phyloP scores from a whole-genome alignment of 2,329 filamentous ascomycete genomes.

The Colletotrichum sp. region DNA sequence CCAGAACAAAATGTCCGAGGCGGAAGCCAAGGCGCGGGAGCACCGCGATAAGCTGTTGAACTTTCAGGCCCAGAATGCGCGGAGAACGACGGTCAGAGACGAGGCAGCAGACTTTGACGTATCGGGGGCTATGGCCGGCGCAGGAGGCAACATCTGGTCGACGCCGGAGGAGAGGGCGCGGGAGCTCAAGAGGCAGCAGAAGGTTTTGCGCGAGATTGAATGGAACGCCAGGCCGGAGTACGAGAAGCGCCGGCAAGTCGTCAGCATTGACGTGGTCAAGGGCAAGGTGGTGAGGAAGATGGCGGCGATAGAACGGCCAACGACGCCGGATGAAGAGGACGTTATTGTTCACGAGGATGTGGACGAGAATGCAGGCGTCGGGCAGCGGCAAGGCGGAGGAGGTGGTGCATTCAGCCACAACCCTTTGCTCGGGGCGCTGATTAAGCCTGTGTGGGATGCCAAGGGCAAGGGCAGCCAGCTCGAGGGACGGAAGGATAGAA shows the following conservation, averaged over 20 bases:
- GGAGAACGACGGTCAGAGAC: constrained; percentile 83
- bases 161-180: constrained; percentile 81
- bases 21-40: constrained; percentile 71
- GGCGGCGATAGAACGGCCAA: constrained; percentile 64
- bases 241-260: constrained; percentile 84
- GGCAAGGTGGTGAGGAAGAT: constrained; percentile 78
- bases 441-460: constrained; percentile 65
- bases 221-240: constrained; percentile 86
- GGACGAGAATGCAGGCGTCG: constrained; percentile 26
- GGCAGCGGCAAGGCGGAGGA: constrained; percentile 23
- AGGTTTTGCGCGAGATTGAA: constrained; percentile 81
- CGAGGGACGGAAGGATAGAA: constrained; percentile 46
- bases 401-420: constrained; percentile 72
- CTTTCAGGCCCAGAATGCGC: constrained; percentile 87
- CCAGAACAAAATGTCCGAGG: constrained; percentile 55
- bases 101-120: constrained; percentile 74
- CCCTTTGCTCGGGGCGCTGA: constrained; percentile 68
- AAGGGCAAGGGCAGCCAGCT: constrained; percentile 55
- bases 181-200: constrained; percentile 86
- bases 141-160: constrained; percentile 76
- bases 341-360: constrained; percentile 22
- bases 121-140: constrained; percentile 45
- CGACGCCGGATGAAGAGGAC: constrained; percentile 51
- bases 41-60: constrained; percentile 82
- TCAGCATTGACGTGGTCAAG: constrained; percentile 82